Evolutionary conservation across 2,329 filamentous ascomycete species (phyloP).

Genomic region (Metarhizium robertsii): DNA sequence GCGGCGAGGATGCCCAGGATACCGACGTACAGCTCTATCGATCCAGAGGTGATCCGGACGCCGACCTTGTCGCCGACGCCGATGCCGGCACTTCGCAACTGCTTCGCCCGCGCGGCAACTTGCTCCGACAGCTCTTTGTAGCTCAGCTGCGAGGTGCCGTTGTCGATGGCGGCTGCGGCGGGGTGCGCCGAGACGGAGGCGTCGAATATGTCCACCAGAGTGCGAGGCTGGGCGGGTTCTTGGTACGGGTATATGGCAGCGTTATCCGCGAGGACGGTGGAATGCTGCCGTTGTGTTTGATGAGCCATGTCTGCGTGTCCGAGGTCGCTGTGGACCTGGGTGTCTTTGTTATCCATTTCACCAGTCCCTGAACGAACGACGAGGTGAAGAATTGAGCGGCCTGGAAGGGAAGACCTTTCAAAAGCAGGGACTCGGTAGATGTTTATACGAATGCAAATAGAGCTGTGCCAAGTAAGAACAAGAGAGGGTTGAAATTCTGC

Average conservation of each 20-base stretch:
- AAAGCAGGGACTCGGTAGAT: too few relatives aligned
- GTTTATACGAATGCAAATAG: too few relatives aligned
- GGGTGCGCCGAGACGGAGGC: slow-evolving; percentile 7
- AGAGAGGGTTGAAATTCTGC: too few relatives aligned
- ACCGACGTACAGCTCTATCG: slow-evolving; percentile 10
- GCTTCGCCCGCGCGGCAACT: slow-evolving; percentile 3
- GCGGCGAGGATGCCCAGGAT: slow-evolving; percentile 12
- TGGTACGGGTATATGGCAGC: slow-evolving; percentile 7
- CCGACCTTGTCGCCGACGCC: slow-evolving; percentile 11
- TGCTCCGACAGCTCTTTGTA: slow-evolving; percentile 6
- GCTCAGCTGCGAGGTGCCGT: slow-evolving; percentile 7
- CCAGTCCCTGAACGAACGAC: not conserved
- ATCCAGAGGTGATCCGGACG: slow-evolving; percentile 11
- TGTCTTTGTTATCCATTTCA: not conserved
- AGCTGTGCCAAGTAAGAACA: too few relatives aligned
- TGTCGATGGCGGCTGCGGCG: slow-evolving; percentile 9
- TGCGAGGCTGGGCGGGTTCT: slow-evolving; percentile 5
- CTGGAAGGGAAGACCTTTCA: too few relatives aligned
- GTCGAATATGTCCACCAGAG: slow-evolving; percentile 12
- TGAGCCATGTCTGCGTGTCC: not conserved
- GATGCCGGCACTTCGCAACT: slow-evolving; percentile 8
- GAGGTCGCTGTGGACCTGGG: not conserved
- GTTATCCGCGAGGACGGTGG: not conserved
- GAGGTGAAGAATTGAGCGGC: too few relatives aligned
- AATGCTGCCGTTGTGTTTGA: not conserved